These are phyloP conservation scores for Globisporangium camurandrum DNA, from an alignment of 352 stramenopile species.

Conservation along the genomic window DNA sequence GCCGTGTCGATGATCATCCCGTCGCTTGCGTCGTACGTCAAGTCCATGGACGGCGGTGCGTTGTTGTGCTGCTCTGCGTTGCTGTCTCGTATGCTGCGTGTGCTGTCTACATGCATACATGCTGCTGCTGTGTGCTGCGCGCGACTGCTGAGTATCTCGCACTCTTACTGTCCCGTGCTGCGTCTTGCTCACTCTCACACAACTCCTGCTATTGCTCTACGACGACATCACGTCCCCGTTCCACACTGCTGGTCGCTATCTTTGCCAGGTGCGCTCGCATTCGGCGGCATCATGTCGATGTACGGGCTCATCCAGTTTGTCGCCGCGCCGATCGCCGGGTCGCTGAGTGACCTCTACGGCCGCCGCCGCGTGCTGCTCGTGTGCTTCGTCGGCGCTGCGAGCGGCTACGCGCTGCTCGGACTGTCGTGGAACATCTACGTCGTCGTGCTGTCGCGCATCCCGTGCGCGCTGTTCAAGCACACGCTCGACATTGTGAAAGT, in stretches of 20 bases:
- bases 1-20: slow-evolving; percentile 83
- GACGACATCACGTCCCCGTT: no score
- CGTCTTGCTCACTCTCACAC: neutral
- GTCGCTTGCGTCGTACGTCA: slow-evolving; percentile 70
- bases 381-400: slow-evolving; percentile 53
- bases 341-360: slow-evolving; percentile 65
- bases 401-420: slow-evolving; percentile 60
- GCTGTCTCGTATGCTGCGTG: neutral
- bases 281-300: slow-evolving; percentile 77
- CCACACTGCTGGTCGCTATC: no score
- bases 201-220: neutral
- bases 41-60: slow-evolving; percentile 58
- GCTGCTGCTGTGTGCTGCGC: neutral
- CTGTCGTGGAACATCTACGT: slow-evolving; percentile 77
- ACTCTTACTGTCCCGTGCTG: neutral
- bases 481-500: slow-evolving; percentile 77
- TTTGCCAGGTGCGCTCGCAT: slow-evolving; percentile 33
- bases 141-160: neutral
- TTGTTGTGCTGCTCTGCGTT: neutral
- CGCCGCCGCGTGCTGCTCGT: slow-evolving; percentile 43
- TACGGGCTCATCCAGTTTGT: slow-evolving; percentile 85
- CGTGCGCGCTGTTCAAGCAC: slow-evolving; percentile 74
- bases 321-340: slow-evolving; percentile 63
- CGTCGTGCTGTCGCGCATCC: slow-evolving; percentile 64
- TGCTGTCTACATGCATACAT: neutral